Evolutionary conservation across 2,329 filamentous ascomycete genomes (phyloP).

Genomic region (Arachnomyces sp.): DNA sequence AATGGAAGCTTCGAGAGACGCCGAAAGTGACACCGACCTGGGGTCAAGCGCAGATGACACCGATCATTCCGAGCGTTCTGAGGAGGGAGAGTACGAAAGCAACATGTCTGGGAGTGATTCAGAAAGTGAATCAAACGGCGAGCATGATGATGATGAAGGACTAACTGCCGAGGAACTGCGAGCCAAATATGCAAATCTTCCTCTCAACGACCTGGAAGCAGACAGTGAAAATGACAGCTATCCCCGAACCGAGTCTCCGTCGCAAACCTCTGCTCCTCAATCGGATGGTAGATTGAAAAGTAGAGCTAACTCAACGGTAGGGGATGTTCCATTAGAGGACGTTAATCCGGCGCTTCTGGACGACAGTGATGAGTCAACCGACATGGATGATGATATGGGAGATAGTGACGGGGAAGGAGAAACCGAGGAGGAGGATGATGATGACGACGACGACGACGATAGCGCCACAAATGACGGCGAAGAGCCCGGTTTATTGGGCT

Average conservation of each 20-base stretch:
- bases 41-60: slow-evolving; percentile 61
- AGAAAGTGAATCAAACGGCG: slow-evolving; percentile 36
- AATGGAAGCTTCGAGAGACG: slow-evolving; percentile 37
- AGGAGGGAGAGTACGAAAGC: slow-evolving; percentile 47
- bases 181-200: slow-evolving; percentile 38
- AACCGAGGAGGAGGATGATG: slow-evolving; percentile 45
- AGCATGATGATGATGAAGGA: slow-evolving; percentile 35
- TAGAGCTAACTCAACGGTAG: slow-evolving; percentile 16
- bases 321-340: slow-evolving; percentile 27
- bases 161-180: slow-evolving; percentile 41
- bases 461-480: slow-evolving; percentile 40
- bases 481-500: slow-evolving; percentile 35
- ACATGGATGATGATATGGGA: slow-evolving; percentile 42
- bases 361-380: slow-evolving; percentile 39
- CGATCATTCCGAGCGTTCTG: slow-evolving; percentile 44
- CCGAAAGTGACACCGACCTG: slow-evolving; percentile 57
- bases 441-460: slow-evolving; percentile 31
- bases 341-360: slow-evolving; percentile 38
- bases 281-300: slow-evolving; percentile 16
- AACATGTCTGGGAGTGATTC: slow-evolving; percentile 42
- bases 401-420: slow-evolving; percentile 38
- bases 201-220: slow-evolving; percentile 13
- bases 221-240: slow-evolving; percentile 21
- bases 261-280: slow-evolving; percentile 14
- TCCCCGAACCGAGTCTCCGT: slow-evolving; percentile 14